These are phyloP conservation scores for Amphichorda felina DNA, from an alignment of 2,329 filamentous ascomycete species.

Conservation along the genomic window DNA sequence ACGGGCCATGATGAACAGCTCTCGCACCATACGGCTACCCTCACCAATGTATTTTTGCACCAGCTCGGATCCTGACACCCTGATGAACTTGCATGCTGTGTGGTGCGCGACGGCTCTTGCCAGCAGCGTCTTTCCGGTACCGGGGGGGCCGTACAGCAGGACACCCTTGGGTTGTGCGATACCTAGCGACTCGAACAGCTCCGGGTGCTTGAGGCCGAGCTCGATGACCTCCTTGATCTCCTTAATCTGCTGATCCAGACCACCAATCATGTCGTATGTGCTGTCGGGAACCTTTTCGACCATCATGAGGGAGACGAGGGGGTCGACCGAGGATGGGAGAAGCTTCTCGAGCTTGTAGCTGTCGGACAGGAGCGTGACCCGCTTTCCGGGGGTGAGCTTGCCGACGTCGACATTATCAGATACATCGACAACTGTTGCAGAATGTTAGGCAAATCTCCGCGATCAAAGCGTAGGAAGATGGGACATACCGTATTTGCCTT, in stretches of 20 bases:
- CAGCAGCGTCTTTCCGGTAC: conserved; percentile 92
- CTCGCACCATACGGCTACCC: conserved; percentile 94
- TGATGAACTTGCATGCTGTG: conserved; percentile 98
- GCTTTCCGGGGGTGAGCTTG: conserved; percentile 95
- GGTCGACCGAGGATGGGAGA: conserved; percentile 94
- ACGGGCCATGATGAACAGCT: conserved; percentile 97
- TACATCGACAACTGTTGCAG: conserved; percentile 75
- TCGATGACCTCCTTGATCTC: conserved; percentile 99
- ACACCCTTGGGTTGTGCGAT: conserved; percentile 98
- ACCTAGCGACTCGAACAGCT: conserved; percentile 97
- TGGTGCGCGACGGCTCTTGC: conserved; percentile 95
- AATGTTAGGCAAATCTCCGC: not conserved
- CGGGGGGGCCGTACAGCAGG: conserved; percentile 87
- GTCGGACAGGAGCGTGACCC: conserved; percentile 90
- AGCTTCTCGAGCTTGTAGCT: conserved; percentile 99
- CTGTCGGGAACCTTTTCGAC: conserved; percentile 99
- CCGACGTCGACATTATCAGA: conserved; percentile 86
- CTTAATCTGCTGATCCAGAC: conserved; percentile 97
- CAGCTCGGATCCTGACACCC: conserved; percentile 88
- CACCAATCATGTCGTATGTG: conserved; percentile 99
- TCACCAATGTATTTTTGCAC: conserved; percentile 99
- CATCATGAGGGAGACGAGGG: conserved; percentile 99
- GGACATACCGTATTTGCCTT: conserved; percentile 92
- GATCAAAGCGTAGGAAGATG: not conserved
- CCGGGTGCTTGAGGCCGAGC: conserved; percentile 93